Evolutionary conservation across 2,329 filamentous ascomycete genomes (phyloP), one percentile per base, ranked within the genome.

Genomic region (Colletotrichum ledebouriae): DNA sequence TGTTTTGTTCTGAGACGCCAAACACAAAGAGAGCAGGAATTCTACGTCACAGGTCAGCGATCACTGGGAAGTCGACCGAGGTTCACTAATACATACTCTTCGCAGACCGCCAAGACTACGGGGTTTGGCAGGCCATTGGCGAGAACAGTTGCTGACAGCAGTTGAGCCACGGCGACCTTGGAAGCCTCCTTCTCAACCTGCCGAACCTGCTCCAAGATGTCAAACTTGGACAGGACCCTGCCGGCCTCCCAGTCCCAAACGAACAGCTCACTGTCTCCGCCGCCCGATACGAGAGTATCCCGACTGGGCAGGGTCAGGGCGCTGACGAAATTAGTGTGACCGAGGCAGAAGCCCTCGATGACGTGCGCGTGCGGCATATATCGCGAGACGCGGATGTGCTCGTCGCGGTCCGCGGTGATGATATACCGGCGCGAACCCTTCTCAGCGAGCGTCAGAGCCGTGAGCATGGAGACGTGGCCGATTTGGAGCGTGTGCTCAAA

Each of bases 391-490:
- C 96, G 92, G 75, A 99, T 95, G 79, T 99, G 96, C 72, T 89
- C 84, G 75, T 88, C 86, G 12, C 87, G 82, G 71, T 89, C 84
- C 6, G 81, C 83, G 0, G 87, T 88, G 72, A 89, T 71, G 75
- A 89, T 86, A 72, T 87, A 88, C 15, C 78, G 78, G 33, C 78
- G 77, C 25, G 73, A 78, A 68, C 72, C 81, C 70, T 72, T 83
- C 76, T 75, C 81, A 6, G 84, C 85, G 47, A 89, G 83, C 2
- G 84, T 79, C 59, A 98, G 78, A 74, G 93, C 90, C 1, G 94
- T 98, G 57, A 99, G 87, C 88, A 98, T 92, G 1, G 95, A 98
- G 13, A 99, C 96, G 79, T 99, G 96, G 12, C 96, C 96, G 0
- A 99, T 88, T 7, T 98, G 83, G 1, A 97, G 84, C 42, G 90